Base-by-base conservation (phyloP, 129 eudicot genomes). In the Arctium lappa region DNA sequence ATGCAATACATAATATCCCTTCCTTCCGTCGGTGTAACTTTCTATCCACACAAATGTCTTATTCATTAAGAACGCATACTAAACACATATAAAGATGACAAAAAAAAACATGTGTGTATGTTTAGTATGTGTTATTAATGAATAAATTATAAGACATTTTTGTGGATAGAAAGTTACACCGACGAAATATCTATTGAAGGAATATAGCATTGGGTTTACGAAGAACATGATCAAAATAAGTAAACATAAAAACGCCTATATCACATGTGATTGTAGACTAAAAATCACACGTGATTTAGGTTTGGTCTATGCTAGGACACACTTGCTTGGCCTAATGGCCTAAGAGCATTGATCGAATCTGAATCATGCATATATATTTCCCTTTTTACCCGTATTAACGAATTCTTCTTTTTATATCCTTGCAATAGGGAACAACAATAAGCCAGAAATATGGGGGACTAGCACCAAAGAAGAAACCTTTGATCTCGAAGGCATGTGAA, bases 401-500 rank as follows among this genome's bases (percentile, higher is more conserved):
- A 16, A 16, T 18, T 60, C 10, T 44, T 44, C 0, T 60, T 60
- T 60, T 16, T 16, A n/a, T 60, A 60, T 60, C 68, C 68, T 60
- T 80, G 29, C 68, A 16, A 15, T 44, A 87, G 92, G 81, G 79
- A 31, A 80, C 83, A 10, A 69, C 88, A 3, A n/a, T 5, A 12
- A 87, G 77, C 16, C 88, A 81, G 16, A 89, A 87, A 71, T 91
- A 91, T 71, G 96, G 93, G 42, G 96, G 93, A 73, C 87, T 91
- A 4, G 83, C 83, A 46, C 96, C 96, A 2, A 91, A 82, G 72
- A 91, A 88, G 91, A 91, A 91, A 88, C 96, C 96, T 38, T 72
- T 91, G 42, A 91, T 91, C 36, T 87, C 92, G 13, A 91, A 87
- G 92, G 95, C 76, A 86, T 86, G 85, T 75, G n/a, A 38, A 15